phyloP scores from a whole-genome alignment of 106 monocot species.

The Iris macrosiphon region DNA sequence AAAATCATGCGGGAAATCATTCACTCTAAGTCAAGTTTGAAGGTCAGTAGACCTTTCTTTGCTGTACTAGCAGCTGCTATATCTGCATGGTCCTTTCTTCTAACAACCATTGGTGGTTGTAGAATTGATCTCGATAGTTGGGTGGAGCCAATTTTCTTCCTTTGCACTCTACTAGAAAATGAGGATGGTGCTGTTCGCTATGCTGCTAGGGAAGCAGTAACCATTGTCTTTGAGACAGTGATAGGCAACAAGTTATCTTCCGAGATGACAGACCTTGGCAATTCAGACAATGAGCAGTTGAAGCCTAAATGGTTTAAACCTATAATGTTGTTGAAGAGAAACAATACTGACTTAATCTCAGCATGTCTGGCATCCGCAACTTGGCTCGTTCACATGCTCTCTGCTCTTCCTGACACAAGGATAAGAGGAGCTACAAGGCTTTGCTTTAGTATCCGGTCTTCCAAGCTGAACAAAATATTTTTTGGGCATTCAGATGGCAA shows the following conservation, averaged over 20 bases:
- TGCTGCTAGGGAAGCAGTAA: conserved; percentile 94
- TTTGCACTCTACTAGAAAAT: conserved; percentile 61
- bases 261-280: conserved; percentile 21
- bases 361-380: too few species aligned
- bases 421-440: too few species aligned
- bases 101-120: conserved; percentile 51
- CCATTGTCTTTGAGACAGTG: conserved; percentile 60
- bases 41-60: conserved; percentile 46
- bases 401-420: too few species aligned
- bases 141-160: conserved; percentile 63
- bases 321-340: conserved; percentile 53
- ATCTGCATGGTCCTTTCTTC: conserved; percentile 83
- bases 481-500: too few species aligned
- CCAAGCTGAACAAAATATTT: too few species aligned
- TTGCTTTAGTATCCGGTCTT: too few species aligned
- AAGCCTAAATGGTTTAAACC: conserved; percentile 32
- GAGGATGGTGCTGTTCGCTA: conserved; percentile 78
- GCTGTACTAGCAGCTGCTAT: conserved; percentile 54
- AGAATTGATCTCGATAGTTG: conserved; percentile 56
- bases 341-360: too few species aligned
- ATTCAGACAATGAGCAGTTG: conserved; percentile 11
- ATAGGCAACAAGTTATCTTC: conserved; percentile 29
- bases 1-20: conserved; percentile 74
- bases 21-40: conserved; percentile 67
- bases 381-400: too few species aligned